Percentiles rank a stretch among this genome's conserved stretches.
phyloP scores from a whole-genome alignment of 495 filamentous ascomycete species.

The Parathielavia hyrcaniae region DNA sequence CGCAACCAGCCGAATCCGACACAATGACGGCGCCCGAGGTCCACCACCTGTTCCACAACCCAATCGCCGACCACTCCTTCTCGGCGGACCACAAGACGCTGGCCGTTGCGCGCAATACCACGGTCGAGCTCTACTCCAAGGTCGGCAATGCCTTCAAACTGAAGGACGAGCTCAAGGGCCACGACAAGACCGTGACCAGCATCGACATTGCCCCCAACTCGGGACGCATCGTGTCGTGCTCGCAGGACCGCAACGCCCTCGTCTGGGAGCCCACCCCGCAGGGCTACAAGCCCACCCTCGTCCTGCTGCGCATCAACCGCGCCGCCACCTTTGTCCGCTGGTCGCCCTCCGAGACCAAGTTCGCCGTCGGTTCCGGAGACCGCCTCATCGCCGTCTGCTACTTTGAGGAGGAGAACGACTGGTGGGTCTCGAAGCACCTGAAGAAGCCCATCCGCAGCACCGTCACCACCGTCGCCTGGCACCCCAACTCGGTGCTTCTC shows the following conservation, averaged over 20 bases:
- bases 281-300: slow-evolving; percentile 95
- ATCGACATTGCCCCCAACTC: slow-evolving; percentile 89
- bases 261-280: slow-evolving; percentile 90
- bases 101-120: slow-evolving; percentile 84
- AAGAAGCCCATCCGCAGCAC: slow-evolving; percentile 98
- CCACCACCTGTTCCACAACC: slow-evolving; percentile 93
- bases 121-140: slow-evolving; percentile 79
- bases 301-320: slow-evolving; percentile 93
- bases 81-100: slow-evolving; percentile 83
- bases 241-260: slow-evolving; percentile 95
- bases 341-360: slow-evolving; percentile 95
- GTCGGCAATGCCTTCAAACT: slow-evolving; percentile 71
- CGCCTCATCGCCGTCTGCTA: slow-evolving; percentile 96
- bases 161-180: slow-evolving; percentile 86
- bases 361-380: slow-evolving; percentile 93
- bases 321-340: slow-evolving; percentile 96
- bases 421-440: slow-evolving; percentile 99
- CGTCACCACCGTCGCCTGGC: slow-evolving; percentile 89
- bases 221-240: slow-evolving; percentile 94
- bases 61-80: slow-evolving; percentile 97
- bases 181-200: slow-evolving; percentile 93
- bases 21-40: slow-evolving; percentile 80
- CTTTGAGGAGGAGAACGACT: slow-evolving; percentile 98
- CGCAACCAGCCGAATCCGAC: slow-evolving; percentile 33
- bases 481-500: slow-evolving; percentile 91